Evolutionary conservation across 2,329 filamentous ascomycete species (phyloP), one percentile per base, ranked within the genome.

Genomic region (Clarireedia sp.): DNA sequence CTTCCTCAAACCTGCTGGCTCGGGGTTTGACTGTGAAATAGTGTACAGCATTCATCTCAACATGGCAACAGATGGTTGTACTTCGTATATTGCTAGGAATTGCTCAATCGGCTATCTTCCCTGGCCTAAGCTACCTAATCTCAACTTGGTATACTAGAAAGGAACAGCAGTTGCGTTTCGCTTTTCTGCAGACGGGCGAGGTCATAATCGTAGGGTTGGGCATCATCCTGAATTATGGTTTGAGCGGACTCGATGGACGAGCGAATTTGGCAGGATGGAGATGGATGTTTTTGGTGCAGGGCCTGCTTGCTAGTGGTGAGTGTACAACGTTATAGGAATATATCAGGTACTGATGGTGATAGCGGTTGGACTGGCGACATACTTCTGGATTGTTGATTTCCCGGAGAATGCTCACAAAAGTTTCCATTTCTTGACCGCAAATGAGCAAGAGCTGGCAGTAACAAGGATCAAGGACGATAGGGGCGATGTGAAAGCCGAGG

Each of bases 31-130:
- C 12, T 33, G 29, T 33, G 10, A 33, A 33, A 12, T 33, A 66
- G 65, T 81, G 82, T 62, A 87, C 84, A 0, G 83, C 83, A 1
- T 88, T 87, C 62, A 78, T 88, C 40, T 76, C 75, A 33, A 82
- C 75, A 12, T 88, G 85, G 85, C 73, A 75, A 60, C 78, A 87
- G 67, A 87, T 89, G 83, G 84, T 88, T 55, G 81, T 76, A 0
- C 68, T 88, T 57, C 74, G 85, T 41, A 76, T 88, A 21, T 70
- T 88, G 8, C 75, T 88, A 2, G 85, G 85, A 37, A 81, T 86
- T 26, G 75, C 78, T 36, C 85, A 85, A 74, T 75, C 70, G 59
- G 76, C 76, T 14, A 72, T 79, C 41, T 80, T 78, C 52, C 77
- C 77, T 3, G 77, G 77, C 0, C 60, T 79, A 37, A 74, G 74